These are phyloP conservation scores for Aspergillus fumigatus DNA, from an alignment of 2,329 filamentous ascomycete species.

Conservation along the genomic window DNA sequence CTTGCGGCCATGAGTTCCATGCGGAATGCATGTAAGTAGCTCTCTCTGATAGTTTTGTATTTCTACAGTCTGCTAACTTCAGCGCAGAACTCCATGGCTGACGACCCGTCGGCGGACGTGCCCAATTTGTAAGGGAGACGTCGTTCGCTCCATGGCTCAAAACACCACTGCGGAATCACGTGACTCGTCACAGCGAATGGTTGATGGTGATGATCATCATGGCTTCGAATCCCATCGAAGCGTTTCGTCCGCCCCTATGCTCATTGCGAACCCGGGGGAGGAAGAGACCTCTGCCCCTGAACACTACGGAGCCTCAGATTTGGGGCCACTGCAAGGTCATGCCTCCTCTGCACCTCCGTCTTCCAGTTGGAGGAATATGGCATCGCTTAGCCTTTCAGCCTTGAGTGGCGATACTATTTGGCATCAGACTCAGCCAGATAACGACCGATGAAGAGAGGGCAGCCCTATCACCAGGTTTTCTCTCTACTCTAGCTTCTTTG, in stretches of 20 bases:
- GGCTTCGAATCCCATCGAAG: conserved; percentile 44
- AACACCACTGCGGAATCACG: conserved; percentile 17
- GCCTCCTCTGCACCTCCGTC: conserved; percentile 31
- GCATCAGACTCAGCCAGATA: conserved; percentile 38
- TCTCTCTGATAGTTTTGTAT: not conserved
- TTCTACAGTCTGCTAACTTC: conserved; percentile 15
- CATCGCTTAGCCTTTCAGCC: conserved; percentile 41
- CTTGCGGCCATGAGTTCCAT: conserved; percentile 97
- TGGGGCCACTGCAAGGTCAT: conserved; percentile 31
- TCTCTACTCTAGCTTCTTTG: conserved; percentile 11
- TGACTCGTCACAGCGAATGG: conserved; percentile 33
- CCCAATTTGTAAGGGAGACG: conserved; percentile 96
- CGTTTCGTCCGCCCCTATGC: conserved; percentile 48
- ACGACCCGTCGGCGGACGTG: conserved; percentile 95
- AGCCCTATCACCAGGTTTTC: conserved; percentile 9
- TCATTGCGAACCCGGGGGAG: conserved; percentile 36
- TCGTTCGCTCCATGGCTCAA: conserved; percentile 63
- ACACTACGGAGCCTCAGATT: conserved; percentile 31
- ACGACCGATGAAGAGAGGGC: conserved; percentile 28
- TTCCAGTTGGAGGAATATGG: conserved; percentile 39
- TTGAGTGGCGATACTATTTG: conserved; percentile 45
- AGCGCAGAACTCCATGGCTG: conserved; percentile 81
- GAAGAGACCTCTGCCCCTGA: conserved; percentile 42
- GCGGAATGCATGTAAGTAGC: conserved; percentile 91
- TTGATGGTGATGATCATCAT: conserved; percentile 43